A percentile compares a stretch with the other conserved stretches of the same genome.
phyloP scores from a whole-genome alignment of 208 protist genomes.

The Leptomonas seymouri region DNA sequence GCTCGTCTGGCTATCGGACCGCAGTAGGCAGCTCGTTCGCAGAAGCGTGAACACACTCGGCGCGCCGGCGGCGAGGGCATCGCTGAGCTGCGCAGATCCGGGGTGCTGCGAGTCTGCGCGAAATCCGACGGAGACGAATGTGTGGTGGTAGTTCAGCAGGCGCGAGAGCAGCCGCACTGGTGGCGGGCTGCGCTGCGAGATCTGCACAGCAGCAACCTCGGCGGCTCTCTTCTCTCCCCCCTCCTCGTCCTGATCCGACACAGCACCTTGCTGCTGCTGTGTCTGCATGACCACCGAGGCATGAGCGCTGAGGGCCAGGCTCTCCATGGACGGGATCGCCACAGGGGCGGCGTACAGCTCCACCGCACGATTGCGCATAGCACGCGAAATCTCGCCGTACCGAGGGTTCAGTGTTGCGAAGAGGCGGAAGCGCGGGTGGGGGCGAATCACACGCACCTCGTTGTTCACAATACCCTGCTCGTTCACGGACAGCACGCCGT shows the following conservation, averaged over 20 bases:
- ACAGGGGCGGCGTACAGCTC: conserved; percentile 95
- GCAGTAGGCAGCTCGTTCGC: conserved; percentile 61
- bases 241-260: background rate
- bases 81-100: conserved; percentile 53
- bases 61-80: conserved; percentile 73
- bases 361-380: conserved; percentile 99
- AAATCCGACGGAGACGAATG: conserved; percentile 72
- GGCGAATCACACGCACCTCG: conserved; percentile 91
- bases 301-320: conserved; percentile 37
- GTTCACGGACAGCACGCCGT: conserved; percentile 95
- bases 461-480: conserved; percentile 97
- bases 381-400: conserved; percentile 99
- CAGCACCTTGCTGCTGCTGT: conserved; percentile 10
- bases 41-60: conserved; percentile 89
- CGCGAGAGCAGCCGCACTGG: conserved; percentile 27
- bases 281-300: conserved; percentile 17
- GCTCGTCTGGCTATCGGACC: background rate
- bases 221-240: background rate
- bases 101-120: conserved; percentile 59
- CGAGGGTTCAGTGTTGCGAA: conserved; percentile 98
- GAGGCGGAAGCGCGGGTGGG: conserved; percentile 98
- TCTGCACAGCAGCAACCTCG: background rate
- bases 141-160: conserved; percentile 71
- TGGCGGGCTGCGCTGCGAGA: background rate
- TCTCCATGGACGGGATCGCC: conserved; percentile 77